Percentiles rank a stretch among this genome's conserved stretches.
phyloP scores from a whole-genome alignment of 495 filamentous ascomycete genomes.

The Emericellopsis terricola region DNA sequence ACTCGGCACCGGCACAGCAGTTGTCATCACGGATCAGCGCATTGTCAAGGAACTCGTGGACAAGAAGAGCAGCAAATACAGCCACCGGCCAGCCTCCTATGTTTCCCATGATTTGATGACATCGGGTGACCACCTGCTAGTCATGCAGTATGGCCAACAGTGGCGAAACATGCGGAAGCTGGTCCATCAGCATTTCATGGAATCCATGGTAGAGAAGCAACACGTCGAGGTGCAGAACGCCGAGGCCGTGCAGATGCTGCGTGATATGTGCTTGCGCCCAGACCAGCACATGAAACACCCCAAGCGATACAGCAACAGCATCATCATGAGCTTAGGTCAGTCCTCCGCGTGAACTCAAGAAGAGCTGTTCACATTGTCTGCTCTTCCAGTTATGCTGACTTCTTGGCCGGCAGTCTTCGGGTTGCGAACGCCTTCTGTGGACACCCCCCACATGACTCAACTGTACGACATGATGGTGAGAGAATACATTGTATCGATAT shows the following conservation, averaged over 20 bases:
- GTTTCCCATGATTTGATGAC: constrained; percentile 22
- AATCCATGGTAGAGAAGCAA: constrained; percentile 21
- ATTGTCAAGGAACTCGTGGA: constrained; percentile 26
- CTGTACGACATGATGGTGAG: constrained; percentile 30
- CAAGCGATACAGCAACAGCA: constrained; percentile 26
- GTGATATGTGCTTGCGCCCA: constrained; percentile 21
- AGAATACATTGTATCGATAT: no score
- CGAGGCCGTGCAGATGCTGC: constrained; percentile 26
- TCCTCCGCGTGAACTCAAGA: no score
- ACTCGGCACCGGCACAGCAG: constrained; percentile 12
- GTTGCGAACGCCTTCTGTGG: constrained; percentile 14
- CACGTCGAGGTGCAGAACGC: constrained; percentile 25
- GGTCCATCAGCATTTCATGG: constrained; percentile 20
- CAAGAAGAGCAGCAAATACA: constrained; percentile 21
- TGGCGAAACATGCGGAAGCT: constrained; percentile 25
- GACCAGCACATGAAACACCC: constrained; percentile 25
- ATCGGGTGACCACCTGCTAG: constrained; percentile 21
- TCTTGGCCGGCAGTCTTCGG: no score
- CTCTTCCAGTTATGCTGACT: no score
- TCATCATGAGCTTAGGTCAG: constrained; percentile 21
- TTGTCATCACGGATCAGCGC: constrained; percentile 19
- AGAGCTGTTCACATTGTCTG: no score
- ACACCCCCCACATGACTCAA: constrained; percentile 13
- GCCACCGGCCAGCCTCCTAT: constrained; percentile 23
- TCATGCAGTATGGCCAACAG: constrained; percentile 21